phyloP scores from a whole-genome alignment of 2,329 filamentous ascomycete species.

The Aureobasidium lini region DNA sequence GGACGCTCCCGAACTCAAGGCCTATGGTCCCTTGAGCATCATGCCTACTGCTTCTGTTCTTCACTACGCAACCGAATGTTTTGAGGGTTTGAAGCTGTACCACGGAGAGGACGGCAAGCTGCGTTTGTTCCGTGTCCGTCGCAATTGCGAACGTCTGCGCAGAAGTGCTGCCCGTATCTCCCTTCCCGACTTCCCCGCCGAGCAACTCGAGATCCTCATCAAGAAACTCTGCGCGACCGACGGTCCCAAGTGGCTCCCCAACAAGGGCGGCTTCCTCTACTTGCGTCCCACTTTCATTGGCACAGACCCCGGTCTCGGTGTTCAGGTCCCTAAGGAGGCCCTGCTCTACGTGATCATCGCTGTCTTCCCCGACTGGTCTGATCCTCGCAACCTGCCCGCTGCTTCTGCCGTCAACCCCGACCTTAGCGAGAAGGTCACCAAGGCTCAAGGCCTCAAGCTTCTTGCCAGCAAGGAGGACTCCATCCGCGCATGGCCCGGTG shows the following conservation, averaged over 20 bases:
- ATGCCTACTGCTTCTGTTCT: slow-evolving; percentile 74
- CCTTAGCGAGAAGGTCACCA: slow-evolving; percentile 4
- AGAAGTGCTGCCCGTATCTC: slow-evolving; percentile 55
- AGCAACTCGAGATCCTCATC: slow-evolving; percentile 67
- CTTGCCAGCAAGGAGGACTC: slow-evolving; percentile 74
- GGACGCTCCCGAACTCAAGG: slow-evolving; percentile 64
- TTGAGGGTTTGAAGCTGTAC: slow-evolving; percentile 75
- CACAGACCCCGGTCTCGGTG: slow-evolving; percentile 70
- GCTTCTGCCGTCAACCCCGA: slow-evolving; percentile 11
- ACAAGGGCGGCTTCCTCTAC: slow-evolving; percentile 68
- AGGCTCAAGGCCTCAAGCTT: slow-evolving; percentile 48
- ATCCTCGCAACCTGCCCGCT: slow-evolving; percentile 17
- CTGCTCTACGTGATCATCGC: slow-evolving; percentile 72
- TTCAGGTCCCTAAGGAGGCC: slow-evolving; percentile 73
- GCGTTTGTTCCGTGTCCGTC: slow-evolving; percentile 68
- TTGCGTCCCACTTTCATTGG: slow-evolving; percentile 68
- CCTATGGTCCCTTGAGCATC: slow-evolving; percentile 69
- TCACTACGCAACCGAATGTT: slow-evolving; percentile 88
- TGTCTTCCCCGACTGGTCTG: slow-evolving; percentile 39
- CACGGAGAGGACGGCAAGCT: slow-evolving; percentile 62
- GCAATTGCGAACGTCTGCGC: slow-evolving; percentile 61
- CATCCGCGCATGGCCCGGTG: slow-evolving; percentile 86
- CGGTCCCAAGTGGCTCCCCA: slow-evolving; percentile 71
- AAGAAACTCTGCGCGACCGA: slow-evolving; percentile 64
- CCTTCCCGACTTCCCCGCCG: slow-evolving; percentile 64